phyloP scores from a whole-genome alignment of 2,329 filamentous ascomycete genomes.

The Penicillium sp. region DNA sequence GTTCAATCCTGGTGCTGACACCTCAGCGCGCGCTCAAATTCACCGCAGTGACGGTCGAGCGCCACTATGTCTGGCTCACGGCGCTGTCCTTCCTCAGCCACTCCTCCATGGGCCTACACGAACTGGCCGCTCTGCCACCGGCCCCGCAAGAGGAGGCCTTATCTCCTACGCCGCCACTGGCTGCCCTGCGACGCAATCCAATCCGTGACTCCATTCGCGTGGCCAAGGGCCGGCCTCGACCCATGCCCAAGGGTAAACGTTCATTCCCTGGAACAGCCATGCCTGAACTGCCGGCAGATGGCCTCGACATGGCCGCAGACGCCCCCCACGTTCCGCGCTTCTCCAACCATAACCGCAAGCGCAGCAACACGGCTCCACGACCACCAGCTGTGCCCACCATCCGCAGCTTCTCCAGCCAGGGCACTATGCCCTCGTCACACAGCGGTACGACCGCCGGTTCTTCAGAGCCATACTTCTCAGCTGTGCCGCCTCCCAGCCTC shows the following conservation, averaged over 20 bases:
- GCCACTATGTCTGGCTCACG: conserved; percentile 93
- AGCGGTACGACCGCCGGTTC: conserved; percentile 60
- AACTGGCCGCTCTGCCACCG: conserved; percentile 62
- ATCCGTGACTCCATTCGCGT: conserved; percentile 89
- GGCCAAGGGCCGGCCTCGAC: conserved; percentile 68
- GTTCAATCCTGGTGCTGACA: conserved; percentile 92
- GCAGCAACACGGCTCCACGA: conserved; percentile 83
- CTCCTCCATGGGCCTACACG: conserved; percentile 76
- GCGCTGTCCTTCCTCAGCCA: conserved; percentile 93
- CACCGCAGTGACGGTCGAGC: conserved; percentile 75
- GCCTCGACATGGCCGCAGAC: conserved; percentile 41
- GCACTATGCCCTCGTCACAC: conserved; percentile 40
- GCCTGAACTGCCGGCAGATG: conserved; percentile 32
- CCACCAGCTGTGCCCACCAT: conserved; percentile 56
- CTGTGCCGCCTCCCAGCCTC: conserved; percentile 24
- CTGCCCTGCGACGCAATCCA: conserved; percentile 53
- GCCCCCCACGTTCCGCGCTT: conserved; percentile 55
- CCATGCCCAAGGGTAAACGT: conserved; percentile 40
- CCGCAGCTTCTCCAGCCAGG: conserved; percentile 67
- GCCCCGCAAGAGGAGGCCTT: conserved; percentile 44
- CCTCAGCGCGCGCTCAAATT: conserved; percentile 94
- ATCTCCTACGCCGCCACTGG: conserved; percentile 43
- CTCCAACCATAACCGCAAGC: conserved; percentile 71
- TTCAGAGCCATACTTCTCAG: conserved; percentile 55
- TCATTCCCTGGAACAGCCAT: conserved; percentile 35